These are phyloP conservation scores for Teunomyces barrocoloradensis DNA, from an alignment of 805 yeast species.

Conservation along the genomic window DNA sequence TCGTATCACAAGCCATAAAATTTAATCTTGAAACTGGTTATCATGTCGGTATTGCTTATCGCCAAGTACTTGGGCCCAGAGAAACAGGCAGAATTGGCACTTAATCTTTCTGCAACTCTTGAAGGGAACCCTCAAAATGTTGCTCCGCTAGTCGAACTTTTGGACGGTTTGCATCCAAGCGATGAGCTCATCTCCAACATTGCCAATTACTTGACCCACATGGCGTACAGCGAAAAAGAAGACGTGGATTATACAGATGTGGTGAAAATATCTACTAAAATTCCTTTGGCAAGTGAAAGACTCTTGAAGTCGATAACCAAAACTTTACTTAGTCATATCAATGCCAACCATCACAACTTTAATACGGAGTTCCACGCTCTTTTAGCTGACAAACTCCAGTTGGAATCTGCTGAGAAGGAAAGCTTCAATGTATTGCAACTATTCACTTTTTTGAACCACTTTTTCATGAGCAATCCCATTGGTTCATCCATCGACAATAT, in stretches of 20 bases:
- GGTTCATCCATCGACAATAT: constrained; percentile 16
- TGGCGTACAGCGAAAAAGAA: neutral
- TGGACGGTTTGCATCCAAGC: constrained; percentile 13
- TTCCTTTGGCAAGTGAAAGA: constrained; percentile 16
- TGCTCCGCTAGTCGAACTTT: constrained; percentile 23
- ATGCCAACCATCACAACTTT: constrained; percentile 12
- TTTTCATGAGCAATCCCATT: constrained; percentile 20
- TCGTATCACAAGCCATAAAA: neutral
- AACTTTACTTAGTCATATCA: constrained; percentile 7
- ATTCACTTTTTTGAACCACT: constrained; percentile 36
- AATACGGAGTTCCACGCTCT: constrained; percentile 13
- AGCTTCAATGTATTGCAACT: constrained; percentile 11
- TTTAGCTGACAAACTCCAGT: constrained; percentile 2
- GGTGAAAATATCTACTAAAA: constrained; percentile 12
- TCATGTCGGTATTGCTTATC: constrained; percentile 16
- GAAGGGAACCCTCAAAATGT: constrained; percentile 14
- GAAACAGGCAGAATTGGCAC: constrained; percentile 20
- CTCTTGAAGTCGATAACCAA: constrained; percentile 6
- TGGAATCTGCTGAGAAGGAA: neutral
- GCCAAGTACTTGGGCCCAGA: constrained; percentile 22
- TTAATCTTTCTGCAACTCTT: constrained; percentile 16
- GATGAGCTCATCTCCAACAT: constrained; percentile 7
- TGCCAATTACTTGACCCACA: constrained; percentile 3
- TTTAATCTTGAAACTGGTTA: neutral
- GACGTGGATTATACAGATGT: constrained; percentile 10